phyloP scores from a whole-genome alignment of 805 yeast genomes.

The Kodamaea neixiangensis region DNA sequence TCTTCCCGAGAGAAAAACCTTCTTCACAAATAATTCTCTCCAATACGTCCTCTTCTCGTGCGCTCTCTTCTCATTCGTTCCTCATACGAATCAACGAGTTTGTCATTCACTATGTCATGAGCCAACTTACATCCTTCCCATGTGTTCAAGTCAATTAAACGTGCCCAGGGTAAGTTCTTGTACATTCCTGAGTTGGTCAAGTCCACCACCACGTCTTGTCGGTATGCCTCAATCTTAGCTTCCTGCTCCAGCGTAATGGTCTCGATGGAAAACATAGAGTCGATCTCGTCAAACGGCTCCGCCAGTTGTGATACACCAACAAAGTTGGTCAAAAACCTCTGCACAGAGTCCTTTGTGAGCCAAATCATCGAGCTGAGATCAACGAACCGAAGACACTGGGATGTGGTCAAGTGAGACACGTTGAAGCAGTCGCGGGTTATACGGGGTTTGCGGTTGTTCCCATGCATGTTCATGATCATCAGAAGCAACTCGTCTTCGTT shows the following conservation, averaged over 20 bases:
- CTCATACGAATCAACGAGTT: conserved; percentile 31
- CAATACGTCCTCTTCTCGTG: conserved; percentile 42
- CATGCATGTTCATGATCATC: conserved; percentile 29
- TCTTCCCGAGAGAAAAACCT: neutral
- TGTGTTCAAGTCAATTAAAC: conserved; percentile 24
- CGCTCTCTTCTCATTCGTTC: conserved; percentile 34
- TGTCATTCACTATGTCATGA: conserved; percentile 31
- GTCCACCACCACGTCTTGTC: conserved; percentile 32
- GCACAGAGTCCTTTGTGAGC: conserved; percentile 43
- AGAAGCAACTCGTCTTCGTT: conserved; percentile 35
- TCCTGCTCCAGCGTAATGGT: conserved; percentile 7
- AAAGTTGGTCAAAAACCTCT: conserved; percentile 36
- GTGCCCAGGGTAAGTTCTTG: conserved; percentile 49
- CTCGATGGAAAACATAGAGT: conserved; percentile 11
- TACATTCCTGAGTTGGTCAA: conserved; percentile 54
- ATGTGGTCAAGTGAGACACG: neutral
- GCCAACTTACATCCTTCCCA: conserved; percentile 29
- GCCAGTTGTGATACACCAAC: conserved; percentile 14
- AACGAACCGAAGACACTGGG: conserved; percentile 22
- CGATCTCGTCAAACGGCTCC: conserved; percentile 7
- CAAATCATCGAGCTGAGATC: conserved; percentile 49
- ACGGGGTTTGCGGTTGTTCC: conserved; percentile 9
- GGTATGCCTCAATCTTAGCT: conserved; percentile 5
- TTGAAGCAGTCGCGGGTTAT: conserved; percentile 7
- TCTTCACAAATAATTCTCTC: conserved; percentile 39